Conservation (phyloP, 2,329 filamentous ascomycete genomes). For the Alternaria solani region DNA sequence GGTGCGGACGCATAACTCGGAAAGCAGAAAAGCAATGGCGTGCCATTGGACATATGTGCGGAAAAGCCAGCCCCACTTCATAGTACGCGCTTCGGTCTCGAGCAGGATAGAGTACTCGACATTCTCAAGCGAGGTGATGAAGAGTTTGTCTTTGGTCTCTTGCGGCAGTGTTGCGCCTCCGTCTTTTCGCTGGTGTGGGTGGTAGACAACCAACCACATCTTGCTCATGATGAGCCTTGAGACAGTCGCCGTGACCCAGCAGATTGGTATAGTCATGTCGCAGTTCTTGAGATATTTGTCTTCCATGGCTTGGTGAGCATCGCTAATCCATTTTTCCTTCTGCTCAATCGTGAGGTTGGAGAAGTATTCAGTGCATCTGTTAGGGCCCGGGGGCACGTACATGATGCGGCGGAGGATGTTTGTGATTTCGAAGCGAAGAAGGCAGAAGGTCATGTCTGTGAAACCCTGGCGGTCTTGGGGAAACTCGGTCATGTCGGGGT, state of each 20-base stretch:
- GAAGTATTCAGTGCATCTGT: slow-evolving; percentile 54
- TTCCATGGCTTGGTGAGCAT: slow-evolving; percentile 58
- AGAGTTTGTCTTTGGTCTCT: slow-evolving; percentile 72
- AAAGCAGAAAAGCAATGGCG: slow-evolving; percentile 67
- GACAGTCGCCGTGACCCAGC: slow-evolving; percentile 74
- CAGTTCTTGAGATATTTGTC: slow-evolving; percentile 60
- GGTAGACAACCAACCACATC: slow-evolving; percentile 78
- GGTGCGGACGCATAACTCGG: slow-evolving; percentile 66
- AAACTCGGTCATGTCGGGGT: slow-evolving; percentile 58
- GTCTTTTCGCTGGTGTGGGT: slow-evolving; percentile 72
- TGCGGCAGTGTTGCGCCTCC: slow-evolving; percentile 63
- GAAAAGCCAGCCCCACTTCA: slow-evolving; percentile 72
- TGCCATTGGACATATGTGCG: slow-evolving; percentile 72
- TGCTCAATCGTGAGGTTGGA: slow-evolving; percentile 55
- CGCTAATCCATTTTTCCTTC: slow-evolving; percentile 60
- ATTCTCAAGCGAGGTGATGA: slow-evolving; percentile 76
- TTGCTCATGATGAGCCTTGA: slow-evolving; percentile 78
- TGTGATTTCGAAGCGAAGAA: slow-evolving; percentile 63
- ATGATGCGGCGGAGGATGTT: slow-evolving; percentile 57
- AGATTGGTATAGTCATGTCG: slow-evolving; percentile 66
- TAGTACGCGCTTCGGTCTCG: slow-evolving; percentile 67
- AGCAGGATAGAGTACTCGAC: slow-evolving; percentile 74
- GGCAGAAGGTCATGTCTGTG: slow-evolving; percentile 65
- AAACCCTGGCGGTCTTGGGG: slow-evolving; percentile 60
- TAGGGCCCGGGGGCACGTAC: slow-evolving; percentile 55